Percentiles rank a stretch among this genome's conserved stretches.
Evolutionary conservation across 306 rosid genomes (phyloP).

Genomic region (Quillaja saponaria): DNA sequence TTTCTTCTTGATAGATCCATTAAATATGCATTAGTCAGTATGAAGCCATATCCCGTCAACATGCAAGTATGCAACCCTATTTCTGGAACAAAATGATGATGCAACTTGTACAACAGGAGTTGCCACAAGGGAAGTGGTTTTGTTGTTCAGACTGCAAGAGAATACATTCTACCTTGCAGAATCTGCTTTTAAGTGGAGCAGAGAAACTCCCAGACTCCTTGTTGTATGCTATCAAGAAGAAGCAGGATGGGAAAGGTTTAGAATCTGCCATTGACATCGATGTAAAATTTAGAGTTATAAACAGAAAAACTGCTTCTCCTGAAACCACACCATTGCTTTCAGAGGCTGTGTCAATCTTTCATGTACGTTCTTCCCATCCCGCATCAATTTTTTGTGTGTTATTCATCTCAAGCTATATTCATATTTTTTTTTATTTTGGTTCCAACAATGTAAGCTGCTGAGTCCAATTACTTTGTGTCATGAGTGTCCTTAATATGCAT

Average conservation of each 20-base stretch:
- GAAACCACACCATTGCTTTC: constrained; percentile 83
- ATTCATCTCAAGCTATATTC: not conserved
- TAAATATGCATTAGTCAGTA: not conserved
- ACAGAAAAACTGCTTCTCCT: constrained; percentile 81
- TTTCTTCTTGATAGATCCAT: constrained; percentile 28
- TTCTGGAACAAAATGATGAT: constrained; percentile 23
- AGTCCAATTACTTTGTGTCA: not conserved
- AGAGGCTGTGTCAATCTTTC: constrained; percentile 84
- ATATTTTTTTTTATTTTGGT: too few species aligned
- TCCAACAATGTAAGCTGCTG: not conserved
- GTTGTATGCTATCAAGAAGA: constrained; percentile 66
- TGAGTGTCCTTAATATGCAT: too few species aligned
- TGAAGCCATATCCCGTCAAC: constrained; percentile 10
- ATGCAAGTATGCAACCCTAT: constrained; percentile 19
- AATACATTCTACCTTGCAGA: constrained; percentile 74
- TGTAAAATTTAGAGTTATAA: constrained; percentile 86
- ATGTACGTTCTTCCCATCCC: constrained; percentile 45
- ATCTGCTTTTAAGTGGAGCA: constrained; percentile 60
- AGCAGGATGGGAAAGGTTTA: constrained; percentile 60
- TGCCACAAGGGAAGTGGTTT: constrained; percentile 95
- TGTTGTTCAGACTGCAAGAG: constrained; percentile 78
- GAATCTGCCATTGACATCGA: constrained; percentile 58
- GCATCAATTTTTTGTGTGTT: not conserved
- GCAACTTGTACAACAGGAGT: constrained; percentile 58
- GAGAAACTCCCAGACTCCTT: constrained; percentile 80